phyloP scores from a whole-genome alignment of 257 asterid species.

The Thymus quinquecostatus region DNA sequence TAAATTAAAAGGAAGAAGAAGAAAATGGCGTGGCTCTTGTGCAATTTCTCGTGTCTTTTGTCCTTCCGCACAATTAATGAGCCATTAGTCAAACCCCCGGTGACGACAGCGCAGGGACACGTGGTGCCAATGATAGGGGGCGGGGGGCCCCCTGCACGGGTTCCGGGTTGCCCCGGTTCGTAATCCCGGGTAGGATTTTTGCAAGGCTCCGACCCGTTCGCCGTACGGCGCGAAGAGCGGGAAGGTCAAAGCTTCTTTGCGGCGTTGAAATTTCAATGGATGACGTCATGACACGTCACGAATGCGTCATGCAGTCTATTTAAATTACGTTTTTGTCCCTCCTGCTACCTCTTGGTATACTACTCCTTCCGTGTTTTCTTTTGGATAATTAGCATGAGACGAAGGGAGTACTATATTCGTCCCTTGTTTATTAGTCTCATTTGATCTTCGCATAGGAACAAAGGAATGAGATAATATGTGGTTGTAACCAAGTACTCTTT shows the following conservation, averaged over 20 bases:
- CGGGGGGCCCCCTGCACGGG: slow-evolving; percentile 28
- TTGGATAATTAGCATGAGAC: too few relatives aligned
- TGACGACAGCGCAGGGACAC: slow-evolving; percentile 48
- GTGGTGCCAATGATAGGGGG: slow-evolving; percentile 36
- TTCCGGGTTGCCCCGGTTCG: slow-evolving; percentile 5
- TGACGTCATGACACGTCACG: slow-evolving; percentile 39
- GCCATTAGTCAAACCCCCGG: slow-evolving; percentile 32
- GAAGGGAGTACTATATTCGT: too few relatives aligned
- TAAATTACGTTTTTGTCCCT: not conserved
- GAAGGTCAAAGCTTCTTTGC: slow-evolving; percentile 33
- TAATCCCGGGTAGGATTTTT: not conserved
- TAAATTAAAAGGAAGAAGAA: not conserved
- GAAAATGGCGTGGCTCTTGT: slow-evolving; percentile 58
- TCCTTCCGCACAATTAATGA: slow-evolving; percentile 49
- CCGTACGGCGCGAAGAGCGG: slow-evolving; percentile 29
- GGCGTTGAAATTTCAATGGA: slow-evolving; percentile 23
- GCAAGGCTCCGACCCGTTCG: slow-evolving; percentile 6
- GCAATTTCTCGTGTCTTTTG: slow-evolving; percentile 40
- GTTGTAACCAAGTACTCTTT: too few relatives aligned
- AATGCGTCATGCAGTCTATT: slow-evolving; percentile 27
- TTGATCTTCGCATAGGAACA: too few relatives aligned
- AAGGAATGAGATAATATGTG: too few relatives aligned
- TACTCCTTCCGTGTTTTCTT: too few relatives aligned
- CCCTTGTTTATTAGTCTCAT: too few relatives aligned
- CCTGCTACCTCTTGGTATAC: not conserved